Percentiles rank a stretch among this genome's conserved stretches.
phyloP scores from a whole-genome alignment of 352 stramenopile species.

The Phytophthora pini region DNA sequence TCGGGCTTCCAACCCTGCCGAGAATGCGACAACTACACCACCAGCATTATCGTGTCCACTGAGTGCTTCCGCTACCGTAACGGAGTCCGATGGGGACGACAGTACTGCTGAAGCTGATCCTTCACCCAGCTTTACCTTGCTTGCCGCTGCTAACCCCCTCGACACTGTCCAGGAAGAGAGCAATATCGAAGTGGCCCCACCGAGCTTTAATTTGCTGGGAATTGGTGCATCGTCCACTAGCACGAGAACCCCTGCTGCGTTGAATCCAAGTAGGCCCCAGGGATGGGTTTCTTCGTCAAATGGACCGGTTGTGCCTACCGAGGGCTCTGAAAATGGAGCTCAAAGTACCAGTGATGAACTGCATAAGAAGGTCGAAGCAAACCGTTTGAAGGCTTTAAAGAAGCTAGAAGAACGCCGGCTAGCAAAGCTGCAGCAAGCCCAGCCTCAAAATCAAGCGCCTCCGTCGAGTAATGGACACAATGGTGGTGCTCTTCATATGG shows the following conservation, averaged over 20 bases:
- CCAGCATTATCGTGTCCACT: slow-evolving; percentile 10
- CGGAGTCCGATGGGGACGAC: slow-evolving; percentile 27
- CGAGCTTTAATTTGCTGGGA: slow-evolving; percentile 33
- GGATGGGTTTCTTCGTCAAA: slow-evolving; percentile 3
- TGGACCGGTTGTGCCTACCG: background rate
- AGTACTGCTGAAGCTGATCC: slow-evolving; percentile 20
- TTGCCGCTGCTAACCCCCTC: slow-evolving; percentile 16
- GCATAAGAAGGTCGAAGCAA: slow-evolving; percentile 71
- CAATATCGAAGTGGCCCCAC: slow-evolving; percentile 9
- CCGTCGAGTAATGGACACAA: background rate
- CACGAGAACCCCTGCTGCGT: slow-evolving; percentile 1
- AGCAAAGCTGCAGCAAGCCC: slow-evolving; percentile 24
- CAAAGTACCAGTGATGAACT: slow-evolving; percentile 24
- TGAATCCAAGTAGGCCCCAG: background rate
- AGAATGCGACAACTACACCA: slow-evolving; percentile 1
- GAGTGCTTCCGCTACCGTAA: slow-evolving; percentile 16
- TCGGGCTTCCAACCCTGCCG: background rate
- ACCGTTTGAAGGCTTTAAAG: slow-evolving; percentile 63
- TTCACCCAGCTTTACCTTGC: slow-evolving; percentile 39
- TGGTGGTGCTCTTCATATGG: background rate
- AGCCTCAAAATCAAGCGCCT: background rate
- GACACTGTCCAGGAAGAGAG: slow-evolving; percentile 9
- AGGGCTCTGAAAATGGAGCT: background rate
- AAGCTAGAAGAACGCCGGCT: slow-evolving; percentile 58
- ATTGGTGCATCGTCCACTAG: background rate